These are phyloP conservation scores for Pisolithus albus DNA, from an alignment of 768 basidiomycete species.

Conservation along the genomic window DNA sequence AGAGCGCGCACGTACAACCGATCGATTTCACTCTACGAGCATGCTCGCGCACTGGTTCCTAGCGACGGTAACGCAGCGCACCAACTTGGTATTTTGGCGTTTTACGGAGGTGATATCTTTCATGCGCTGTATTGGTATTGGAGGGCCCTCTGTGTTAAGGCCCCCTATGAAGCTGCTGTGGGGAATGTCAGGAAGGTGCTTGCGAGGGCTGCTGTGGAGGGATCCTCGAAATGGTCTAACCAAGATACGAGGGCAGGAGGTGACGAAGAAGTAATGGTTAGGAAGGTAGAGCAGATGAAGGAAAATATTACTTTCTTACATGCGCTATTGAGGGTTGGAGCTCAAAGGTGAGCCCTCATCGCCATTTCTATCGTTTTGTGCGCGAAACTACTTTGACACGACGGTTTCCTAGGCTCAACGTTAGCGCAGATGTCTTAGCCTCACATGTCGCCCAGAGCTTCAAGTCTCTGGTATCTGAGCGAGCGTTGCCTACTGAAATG, in stretches of 20 bases:
- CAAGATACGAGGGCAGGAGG: constrained; percentile 30
- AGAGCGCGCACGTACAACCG: constrained; percentile 65
- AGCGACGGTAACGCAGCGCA: constrained; percentile 92
- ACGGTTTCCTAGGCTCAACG: constrained; percentile 22
- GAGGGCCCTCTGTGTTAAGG: constrained; percentile 79
- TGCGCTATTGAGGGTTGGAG: constrained; percentile 55
- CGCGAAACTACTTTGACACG: background rate
- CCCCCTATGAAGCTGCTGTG: constrained; percentile 80
- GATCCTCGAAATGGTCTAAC: constrained; percentile 36
- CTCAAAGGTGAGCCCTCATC: constrained; percentile 46
- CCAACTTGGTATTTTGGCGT: constrained; percentile 88
- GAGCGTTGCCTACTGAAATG: constrained; percentile 65
- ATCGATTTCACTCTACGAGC: constrained; percentile 77
- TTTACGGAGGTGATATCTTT: constrained; percentile 81
- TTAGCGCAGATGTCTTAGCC: constrained; percentile 45
- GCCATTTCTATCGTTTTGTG: background rate
- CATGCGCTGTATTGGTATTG: constrained; percentile 80
- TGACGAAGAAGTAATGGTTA: constrained; percentile 35
- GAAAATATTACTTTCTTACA: constrained; percentile 71
- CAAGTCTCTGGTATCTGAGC: constrained; percentile 52
- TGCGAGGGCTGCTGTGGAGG: constrained; percentile 56
- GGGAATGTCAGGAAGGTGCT: constrained; percentile 79
- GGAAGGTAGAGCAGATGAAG: constrained; percentile 60
- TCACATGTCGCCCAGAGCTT: constrained; percentile 51
- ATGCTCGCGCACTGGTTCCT: constrained; percentile 76